Evolutionary conservation across 805 yeast species (phyloP).

Genomic region (Cyberlindnera euphorbiae): DNA sequence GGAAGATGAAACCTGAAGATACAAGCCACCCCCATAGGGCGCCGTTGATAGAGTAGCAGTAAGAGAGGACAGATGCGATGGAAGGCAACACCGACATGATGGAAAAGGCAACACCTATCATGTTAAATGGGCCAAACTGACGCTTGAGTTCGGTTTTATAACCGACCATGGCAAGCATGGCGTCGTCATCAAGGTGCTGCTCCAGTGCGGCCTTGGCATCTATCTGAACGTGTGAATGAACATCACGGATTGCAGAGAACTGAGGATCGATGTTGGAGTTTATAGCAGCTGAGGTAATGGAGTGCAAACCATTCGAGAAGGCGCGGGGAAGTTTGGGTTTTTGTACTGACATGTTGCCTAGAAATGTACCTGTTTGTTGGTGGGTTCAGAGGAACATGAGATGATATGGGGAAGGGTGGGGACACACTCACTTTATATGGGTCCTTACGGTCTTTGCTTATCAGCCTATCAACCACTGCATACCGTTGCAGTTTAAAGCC

Average conservation of each 20-base stretch:
- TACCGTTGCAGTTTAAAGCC: too few species aligned
- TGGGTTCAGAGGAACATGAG: too few species aligned
- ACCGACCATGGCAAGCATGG: constrained; percentile 47
- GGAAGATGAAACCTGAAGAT: constrained; percentile 46
- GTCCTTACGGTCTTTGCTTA: too few species aligned
- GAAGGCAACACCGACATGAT: constrained; percentile 61
- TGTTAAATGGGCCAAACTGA: constrained; percentile 47
- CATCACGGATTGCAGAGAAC: constrained; percentile 18
- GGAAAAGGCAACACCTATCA: constrained; percentile 67
- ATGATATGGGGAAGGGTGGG: too few species aligned
- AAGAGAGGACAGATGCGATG: constrained; percentile 49
- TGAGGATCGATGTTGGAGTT: constrained; percentile 18
- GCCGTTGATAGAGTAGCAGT: constrained; percentile 38
- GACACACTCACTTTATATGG: too few species aligned
- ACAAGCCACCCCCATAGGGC: constrained; percentile 74
- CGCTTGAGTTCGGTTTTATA: constrained; percentile 67
- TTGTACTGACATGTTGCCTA: too few species aligned
- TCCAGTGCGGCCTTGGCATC: constrained; percentile 24
- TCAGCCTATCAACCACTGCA: too few species aligned
- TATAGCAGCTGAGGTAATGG: constrained; percentile 16
- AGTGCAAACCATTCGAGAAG: constrained; percentile 18
- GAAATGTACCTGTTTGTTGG: too few species aligned
- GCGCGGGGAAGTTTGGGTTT: too few species aligned
- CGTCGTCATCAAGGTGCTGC: constrained; percentile 23
- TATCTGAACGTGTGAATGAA: constrained; percentile 17